Evolutionary conservation across 106 monocot species (phyloP), one percentile per base, ranked within the genome.

Genomic region (Dendrobium chrysotoxum): DNA sequence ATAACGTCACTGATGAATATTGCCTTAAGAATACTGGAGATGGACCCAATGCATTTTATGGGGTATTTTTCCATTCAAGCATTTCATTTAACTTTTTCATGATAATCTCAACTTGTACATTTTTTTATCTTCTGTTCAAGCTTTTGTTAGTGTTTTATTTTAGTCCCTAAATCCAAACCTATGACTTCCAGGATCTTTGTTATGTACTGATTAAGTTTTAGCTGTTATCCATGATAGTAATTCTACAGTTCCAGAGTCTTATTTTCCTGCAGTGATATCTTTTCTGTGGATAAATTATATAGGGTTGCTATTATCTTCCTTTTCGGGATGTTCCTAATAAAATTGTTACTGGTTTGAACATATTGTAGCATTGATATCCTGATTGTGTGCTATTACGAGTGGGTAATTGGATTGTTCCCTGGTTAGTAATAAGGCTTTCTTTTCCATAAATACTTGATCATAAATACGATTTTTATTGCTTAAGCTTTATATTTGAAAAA

Each of bases 11-110:
- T 23, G 80, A 81, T 70, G 82, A 88, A 81, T 88, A 80, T 81
- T 87, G 84, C 50, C 42, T 89, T 6, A 79, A 85, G 72, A 84
- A 80, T 72, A 46, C 79, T 68, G 86, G 79, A 39, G 88, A 88
- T 38, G 89, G 84, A 23, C 96, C 93, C 28, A 83, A 68, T 58
- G 96, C 93, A 16, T 96, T 93, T 74, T 96, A 96, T 83, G 93
- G 89, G 89, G 96, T 96, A 93, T 80, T 26, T 68, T 72, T 81
- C 45, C 50, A 58, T 40, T 61, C 10, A 46, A 46, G 26, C 13
- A 47, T 47, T 76, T n/a, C 41, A 18, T 46, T 20, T 47, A 28
- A 45, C 26, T 15, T 25, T 0, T 45, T 73, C 73, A 40, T 73
- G 73, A 41, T 50, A 16, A 13, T 1, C 50, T 50, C 13, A 50